Base-by-base conservation (phyloP, 2,329 filamentous ascomycete species). In the Pyricularia grisea region DNA sequence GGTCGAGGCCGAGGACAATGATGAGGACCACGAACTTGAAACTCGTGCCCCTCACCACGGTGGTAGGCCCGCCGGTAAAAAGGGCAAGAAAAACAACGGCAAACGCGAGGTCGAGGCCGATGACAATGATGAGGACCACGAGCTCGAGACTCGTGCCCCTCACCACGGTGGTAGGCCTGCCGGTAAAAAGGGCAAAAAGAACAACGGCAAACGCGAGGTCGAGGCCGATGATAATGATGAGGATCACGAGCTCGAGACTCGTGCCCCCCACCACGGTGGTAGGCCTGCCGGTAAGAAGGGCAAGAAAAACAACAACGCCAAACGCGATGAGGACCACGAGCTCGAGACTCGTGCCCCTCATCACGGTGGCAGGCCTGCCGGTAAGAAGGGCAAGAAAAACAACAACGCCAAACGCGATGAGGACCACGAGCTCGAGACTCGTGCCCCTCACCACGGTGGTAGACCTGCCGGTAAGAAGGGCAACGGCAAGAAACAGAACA, bases 101-200 rank as follows among this genome's bases (percentile, higher is more conserved):
- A 68, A 67, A 23, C 17, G 14, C 9, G 30, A 68, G 2, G 6
- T 10, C 58, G 58, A 12, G 9, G 6, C 25, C 31, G 69, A 71
- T 6, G 31, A n/a, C n/a, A n/a, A 4, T 2, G 50, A 60, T 4
- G 67, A 68, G 58, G 58, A 23, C 11, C 17, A 17, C 11, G 67
- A 69, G 0, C 42, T 74, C 10, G 72, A 73, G 28, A 65, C 69
- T 20, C 71, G 72, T 23, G 72, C 73, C 66, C 71, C 73, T 5
- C 72, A 74, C 64, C 74, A 76, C 66, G 73, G 72, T 23, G 70
- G 72, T 30, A 72, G 72, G 72, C 72, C 72, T 68, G 70, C 72
- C 67, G 73, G 73, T 69, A 14, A n/a, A 2, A 67, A 68, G 30
- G 27, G 71, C 68, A 69, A 9, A 2, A 33, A 33, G 31, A 33